Percentiles rank a stretch among this genome's conserved stretches.
phyloP scores from a whole-genome alignment of 1,139 yeast genomes.

The Saccharomycopsis phalli region DNA sequence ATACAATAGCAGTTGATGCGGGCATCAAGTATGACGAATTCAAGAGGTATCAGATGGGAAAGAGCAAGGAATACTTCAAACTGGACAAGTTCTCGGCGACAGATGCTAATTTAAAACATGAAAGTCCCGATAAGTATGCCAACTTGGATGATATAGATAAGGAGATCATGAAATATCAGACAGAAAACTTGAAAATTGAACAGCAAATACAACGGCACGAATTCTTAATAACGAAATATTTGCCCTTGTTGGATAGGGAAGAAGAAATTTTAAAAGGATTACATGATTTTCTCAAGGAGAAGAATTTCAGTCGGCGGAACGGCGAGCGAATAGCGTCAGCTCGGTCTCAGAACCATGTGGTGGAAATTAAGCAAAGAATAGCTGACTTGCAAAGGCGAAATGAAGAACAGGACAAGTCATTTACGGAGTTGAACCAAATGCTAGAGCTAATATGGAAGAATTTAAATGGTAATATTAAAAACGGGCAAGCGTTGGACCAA shows the following conservation, averaged over 20 bases:
- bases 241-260: constrained; percentile 18
- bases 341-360: constrained; percentile 5
- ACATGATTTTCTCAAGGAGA: constrained; percentile 18
- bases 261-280: constrained; percentile 19
- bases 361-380: constrained; percentile 6
- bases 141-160: constrained; percentile 9
- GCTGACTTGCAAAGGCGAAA: constrained; percentile 6
- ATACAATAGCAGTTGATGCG: constrained; percentile 17
- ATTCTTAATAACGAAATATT: constrained; percentile 15
- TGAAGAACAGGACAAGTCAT: constrained; percentile 7
- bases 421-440: constrained; percentile 8
- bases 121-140: neutral
- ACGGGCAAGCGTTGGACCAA: neutral
- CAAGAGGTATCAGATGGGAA: constrained; percentile 14
- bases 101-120: neutral
- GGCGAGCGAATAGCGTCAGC: constrained; percentile 14
- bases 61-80: constrained; percentile 15
- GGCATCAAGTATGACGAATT: constrained; percentile 19
- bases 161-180: constrained; percentile 12
- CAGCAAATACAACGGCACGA: constrained; percentile 19
- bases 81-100: constrained; percentile 3
- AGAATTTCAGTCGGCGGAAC: constrained; percentile 6
- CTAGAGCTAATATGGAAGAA: neutral
- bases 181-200: constrained; percentile 13
- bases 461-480: constrained; percentile 1